phyloP scores from a whole-genome alignment of 495 filamentous ascomycete species.

The Trichoderma orchidacearum region DNA sequence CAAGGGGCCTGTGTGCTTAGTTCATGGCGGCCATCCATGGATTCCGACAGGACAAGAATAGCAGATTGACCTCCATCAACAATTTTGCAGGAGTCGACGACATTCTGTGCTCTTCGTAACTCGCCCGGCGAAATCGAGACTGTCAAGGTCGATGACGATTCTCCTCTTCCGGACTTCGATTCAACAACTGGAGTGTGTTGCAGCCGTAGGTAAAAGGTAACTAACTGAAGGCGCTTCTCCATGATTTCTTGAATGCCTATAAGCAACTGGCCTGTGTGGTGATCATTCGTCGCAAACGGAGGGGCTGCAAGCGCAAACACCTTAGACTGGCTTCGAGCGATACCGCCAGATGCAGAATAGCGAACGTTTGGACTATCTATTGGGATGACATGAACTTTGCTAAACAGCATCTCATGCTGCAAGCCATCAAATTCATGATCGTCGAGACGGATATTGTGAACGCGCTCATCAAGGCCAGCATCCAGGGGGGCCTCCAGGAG shows the following conservation, averaged over 20 bases:
- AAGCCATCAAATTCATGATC: constrained; percentile 56
- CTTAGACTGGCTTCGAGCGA: constrained; percentile 36
- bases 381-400: constrained; percentile 57
- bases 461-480: constrained; percentile 55
- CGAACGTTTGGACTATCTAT: constrained; percentile 48
- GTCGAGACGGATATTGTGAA: constrained; percentile 56
- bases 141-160: neutral
- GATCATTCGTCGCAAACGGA: constrained; percentile 34
- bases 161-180: constrained; percentile 9
- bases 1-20: constrained; percentile 66
- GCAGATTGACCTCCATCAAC: constrained; percentile 53
- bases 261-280: constrained; percentile 37
- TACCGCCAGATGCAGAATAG: constrained; percentile 34
- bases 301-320: constrained; percentile 53
- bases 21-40: constrained; percentile 44
- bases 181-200: constrained; percentile 8
- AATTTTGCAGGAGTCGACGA: constrained; percentile 64
- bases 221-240: constrained; percentile 50
- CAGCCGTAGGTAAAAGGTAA: constrained; percentile 42
- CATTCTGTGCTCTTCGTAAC: constrained; percentile 37
- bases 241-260: constrained; percentile 56
- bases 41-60: constrained; percentile 56
- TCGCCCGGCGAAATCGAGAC: constrained; percentile 24
- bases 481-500: constrained; percentile 57
- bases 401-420: constrained; percentile 58